Evolutionary conservation across 2,329 filamentous ascomycete genomes (phyloP).

Genomic region (Epichloe festucae): DNA sequence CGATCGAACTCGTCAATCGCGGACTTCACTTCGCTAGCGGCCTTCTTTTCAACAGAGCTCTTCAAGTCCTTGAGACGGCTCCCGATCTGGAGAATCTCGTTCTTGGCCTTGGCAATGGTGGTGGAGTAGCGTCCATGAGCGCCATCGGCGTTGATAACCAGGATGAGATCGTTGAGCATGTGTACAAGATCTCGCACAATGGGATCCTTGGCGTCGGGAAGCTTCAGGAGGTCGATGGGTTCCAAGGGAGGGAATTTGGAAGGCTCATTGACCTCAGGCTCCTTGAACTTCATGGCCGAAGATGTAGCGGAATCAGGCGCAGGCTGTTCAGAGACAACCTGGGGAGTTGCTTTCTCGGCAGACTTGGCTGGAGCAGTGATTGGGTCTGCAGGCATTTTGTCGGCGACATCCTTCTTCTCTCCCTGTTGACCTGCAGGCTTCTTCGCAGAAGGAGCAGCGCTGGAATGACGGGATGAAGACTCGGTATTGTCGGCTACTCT

Average conservation of each 20-base stretch:
- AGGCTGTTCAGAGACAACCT: slow-evolving; percentile 4
- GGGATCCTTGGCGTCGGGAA: slow-evolving; percentile 67
- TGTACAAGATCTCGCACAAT: slow-evolving; percentile 87
- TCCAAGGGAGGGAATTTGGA: slow-evolving; percentile 50
- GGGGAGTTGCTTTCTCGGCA: slow-evolving; percentile 19
- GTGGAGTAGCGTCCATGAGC: slow-evolving; percentile 64
- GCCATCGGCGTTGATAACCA: slow-evolving; percentile 79
- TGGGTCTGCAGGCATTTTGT: slow-evolving; percentile 13
- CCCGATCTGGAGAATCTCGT: slow-evolving; percentile 65
- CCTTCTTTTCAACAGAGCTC: slow-evolving; percentile 52
- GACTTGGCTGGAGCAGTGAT: slow-evolving; percentile 16
- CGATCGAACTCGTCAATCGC: slow-evolving; percentile 68
- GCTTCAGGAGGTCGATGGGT: slow-evolving; percentile 64
- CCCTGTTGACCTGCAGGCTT: slow-evolving; percentile 14
- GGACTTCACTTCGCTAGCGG: slow-evolving; percentile 62
- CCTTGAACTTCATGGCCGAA: slow-evolving; percentile 29
- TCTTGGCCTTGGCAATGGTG: slow-evolving; percentile 75
- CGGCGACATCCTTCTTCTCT: slow-evolving; percentile 19
- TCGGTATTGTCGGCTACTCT: slow-evolving; percentile 53
- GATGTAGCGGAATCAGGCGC: slow-evolving; percentile 14
- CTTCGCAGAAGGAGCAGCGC: slow-evolving; percentile 30
- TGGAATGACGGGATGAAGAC: slow-evolving; percentile 46
- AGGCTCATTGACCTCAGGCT: slow-evolving; percentile 53
- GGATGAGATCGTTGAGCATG: slow-evolving; percentile 92
- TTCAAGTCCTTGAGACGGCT: slow-evolving; percentile 66